These are phyloP conservation scores for Naganishia sp. DNA, from an alignment of 1,284 basidiomycete genomes.

Conservation along the genomic window DNA sequence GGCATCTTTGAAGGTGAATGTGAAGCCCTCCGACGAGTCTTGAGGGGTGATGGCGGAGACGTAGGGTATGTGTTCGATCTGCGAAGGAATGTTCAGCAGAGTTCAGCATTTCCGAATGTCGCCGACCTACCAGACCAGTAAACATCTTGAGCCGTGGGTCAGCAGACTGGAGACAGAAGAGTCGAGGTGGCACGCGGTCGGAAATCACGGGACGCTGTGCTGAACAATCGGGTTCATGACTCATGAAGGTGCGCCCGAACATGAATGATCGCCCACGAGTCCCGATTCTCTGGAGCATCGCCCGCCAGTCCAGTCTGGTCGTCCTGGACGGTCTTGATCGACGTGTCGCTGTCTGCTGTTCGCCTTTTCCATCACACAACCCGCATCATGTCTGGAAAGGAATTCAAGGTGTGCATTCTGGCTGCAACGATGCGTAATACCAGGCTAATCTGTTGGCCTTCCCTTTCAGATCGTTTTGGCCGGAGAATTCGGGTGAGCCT, in stretches of 20 bases:
- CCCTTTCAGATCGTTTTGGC: constrained; percentile 32
- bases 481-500: constrained; percentile 31
- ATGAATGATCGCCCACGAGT: constrained; percentile 4
- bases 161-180: not conserved
- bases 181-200: too few species aligned
- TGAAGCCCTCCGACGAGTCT: constrained; percentile 67
- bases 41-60: constrained; percentile 46
- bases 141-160: constrained; percentile 3
- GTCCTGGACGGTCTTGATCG: too few species aligned
- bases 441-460: not conserved
- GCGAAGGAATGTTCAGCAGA: not conserved
- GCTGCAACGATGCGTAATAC: not conserved
- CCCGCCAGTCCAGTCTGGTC: not conserved
- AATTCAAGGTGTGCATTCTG: constrained; percentile 30
- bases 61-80: constrained; percentile 53
- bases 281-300: not conserved
- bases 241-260: constrained; percentile 16
- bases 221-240: constrained; percentile 4
- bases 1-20: constrained; percentile 74
- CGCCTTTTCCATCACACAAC: not conserved
- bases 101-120: too few species aligned
- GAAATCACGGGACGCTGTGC: too few species aligned
- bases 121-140: constrained; percentile 11
- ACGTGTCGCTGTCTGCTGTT: too few species aligned
- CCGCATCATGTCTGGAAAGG: constrained; percentile 32